Evolutionary conservation across 495 filamentous ascomycete genomes (phyloP), one percentile per base, ranked within the genome.

Genomic region (Tetracladium setigerum): DNA sequence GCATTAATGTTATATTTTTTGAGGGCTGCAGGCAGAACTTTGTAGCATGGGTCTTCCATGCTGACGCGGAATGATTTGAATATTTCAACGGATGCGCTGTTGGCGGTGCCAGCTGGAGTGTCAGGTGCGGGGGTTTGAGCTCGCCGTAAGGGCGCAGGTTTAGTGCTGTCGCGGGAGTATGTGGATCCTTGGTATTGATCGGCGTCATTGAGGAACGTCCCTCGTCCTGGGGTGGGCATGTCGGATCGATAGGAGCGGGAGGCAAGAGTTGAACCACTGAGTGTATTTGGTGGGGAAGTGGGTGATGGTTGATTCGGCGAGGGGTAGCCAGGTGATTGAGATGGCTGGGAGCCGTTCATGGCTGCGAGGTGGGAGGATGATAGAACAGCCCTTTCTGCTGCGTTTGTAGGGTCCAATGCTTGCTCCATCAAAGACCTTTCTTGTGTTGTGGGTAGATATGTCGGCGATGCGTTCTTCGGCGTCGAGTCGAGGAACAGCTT

Each of bases 1-100:
- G 87, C 88, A 48, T 92, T 86, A 74, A 98, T 98, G 62, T 96
- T 92, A 71, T 98, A 98, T 61, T 95, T 95, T 62, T 91, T 91
- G 17, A 98, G 74, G 10, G 92, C 92, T 19, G 94, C 92, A 1
- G 92, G 92, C 8, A 98, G 78, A 30, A 98, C 92, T 60, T 95
- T 96, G 67, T 95, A 82, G 70, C 92, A 98, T 1, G 92, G 92
- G 56, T 97, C 92, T 50, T 98, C 92, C 82, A 95, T 90, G 53
- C 84, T 89, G 51, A 98, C 92, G 22, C 92, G 81, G 72, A 98
- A 98, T 6, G 84, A 90, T 63, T 96, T 97, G 79, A 97, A 96
- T 44, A 98, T 97, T 58, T 98, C 91, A 46, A 91, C 89, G 32
- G 73, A 74, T 15, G 67, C 64, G 53, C 66, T 68, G 7, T 63